Evolutionary conservation across 2,329 filamentous ascomycete genomes (phyloP), one percentile per base, ranked within the genome.

Genomic region (Atkinsonella texensis): DNA sequence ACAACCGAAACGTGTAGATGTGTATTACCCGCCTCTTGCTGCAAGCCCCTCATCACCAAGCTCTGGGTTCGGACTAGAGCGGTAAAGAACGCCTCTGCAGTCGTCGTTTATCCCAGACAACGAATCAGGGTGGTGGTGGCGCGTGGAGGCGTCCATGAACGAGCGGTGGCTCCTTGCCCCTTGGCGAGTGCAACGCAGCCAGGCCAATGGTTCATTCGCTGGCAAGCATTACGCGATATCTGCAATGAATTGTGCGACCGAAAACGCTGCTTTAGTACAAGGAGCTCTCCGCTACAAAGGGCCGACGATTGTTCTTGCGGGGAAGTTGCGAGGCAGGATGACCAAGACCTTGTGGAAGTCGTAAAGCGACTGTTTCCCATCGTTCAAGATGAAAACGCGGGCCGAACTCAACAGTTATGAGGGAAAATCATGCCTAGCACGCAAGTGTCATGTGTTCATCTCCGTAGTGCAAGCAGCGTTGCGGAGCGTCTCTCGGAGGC

Each of bases 121-220:
- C 20, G 5, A 23, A 23, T 23, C 20, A 28, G 28, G 7, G 28
- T 8, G 7, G 28, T 28, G 28, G 5, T 28, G 28, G 28, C 7
- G 28, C 28, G 4, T 28, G 35, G 35, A 15, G 35, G 35, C 15
- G 35, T 15, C 35, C 35, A 13, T 28, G 41, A 23, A 13, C n/a
- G 28, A 33, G n/a, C 35, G 28, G 17, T 33, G 23, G 23, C 38
- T 28, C 23, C 13, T 43, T 43, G 43, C 38, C 15, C 35, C 35
- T 42, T 46, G 44, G 28, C 38, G 40, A 38, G 44, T 51, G 50
- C 50, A 51, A 51, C 45, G 45, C 48, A 32, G 38, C 50, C 39
- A 23, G 39, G n/a, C 28, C 39, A 43, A 28, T 45, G 43, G 23
- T 33, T 33, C 28, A 43, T 44, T 15, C 17, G 33, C n/a, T 39